phyloP scores from a whole-genome alignment of 2,329 filamentous ascomycete species.

The Lecanosticta acicola region DNA sequence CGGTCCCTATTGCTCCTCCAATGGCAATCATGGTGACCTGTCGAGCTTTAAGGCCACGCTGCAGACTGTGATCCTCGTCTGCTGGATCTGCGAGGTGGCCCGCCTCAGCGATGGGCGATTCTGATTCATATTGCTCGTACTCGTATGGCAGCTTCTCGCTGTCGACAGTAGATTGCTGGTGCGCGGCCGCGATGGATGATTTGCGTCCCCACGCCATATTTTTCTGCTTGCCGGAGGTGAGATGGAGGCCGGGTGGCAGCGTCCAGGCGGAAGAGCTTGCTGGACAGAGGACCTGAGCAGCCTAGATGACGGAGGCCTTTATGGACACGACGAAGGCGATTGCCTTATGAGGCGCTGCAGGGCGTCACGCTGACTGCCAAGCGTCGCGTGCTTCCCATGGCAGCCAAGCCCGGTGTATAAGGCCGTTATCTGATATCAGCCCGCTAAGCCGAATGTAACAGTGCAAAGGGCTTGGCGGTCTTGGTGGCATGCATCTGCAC shows the following conservation, averaged over 20 bases:
- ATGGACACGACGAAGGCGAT: neutral
- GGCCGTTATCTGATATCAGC: neutral
- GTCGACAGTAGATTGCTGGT: conserved; percentile 5
- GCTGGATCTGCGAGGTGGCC: conserved; percentile 21
- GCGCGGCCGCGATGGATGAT: conserved; percentile 6
- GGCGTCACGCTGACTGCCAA: neutral
- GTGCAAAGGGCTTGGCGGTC: neutral
- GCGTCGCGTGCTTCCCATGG: neutral
- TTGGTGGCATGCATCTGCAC: no score
- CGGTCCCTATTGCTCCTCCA: conserved; percentile 68
- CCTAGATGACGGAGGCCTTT: neutral
- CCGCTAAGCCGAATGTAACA: neutral
- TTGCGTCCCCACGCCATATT: conserved; percentile 6
- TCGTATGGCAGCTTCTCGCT: conserved; percentile 17
- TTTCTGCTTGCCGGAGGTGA: neutral
- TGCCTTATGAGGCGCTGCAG: neutral
- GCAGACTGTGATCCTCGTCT: conserved; percentile 35
- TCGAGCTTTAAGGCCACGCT: conserved; percentile 49
- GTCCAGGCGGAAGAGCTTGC: neutral
- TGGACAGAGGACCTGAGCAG: neutral
- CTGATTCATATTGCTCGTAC: conserved; percentile 16
- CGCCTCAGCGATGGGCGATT: conserved; percentile 9
- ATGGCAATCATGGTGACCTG: conserved; percentile 63
- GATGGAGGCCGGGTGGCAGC: neutral
- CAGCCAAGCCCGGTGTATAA: neutral